Conservation (phyloP, 345 rosid genomes). For the Ceriops decandra region DNA sequence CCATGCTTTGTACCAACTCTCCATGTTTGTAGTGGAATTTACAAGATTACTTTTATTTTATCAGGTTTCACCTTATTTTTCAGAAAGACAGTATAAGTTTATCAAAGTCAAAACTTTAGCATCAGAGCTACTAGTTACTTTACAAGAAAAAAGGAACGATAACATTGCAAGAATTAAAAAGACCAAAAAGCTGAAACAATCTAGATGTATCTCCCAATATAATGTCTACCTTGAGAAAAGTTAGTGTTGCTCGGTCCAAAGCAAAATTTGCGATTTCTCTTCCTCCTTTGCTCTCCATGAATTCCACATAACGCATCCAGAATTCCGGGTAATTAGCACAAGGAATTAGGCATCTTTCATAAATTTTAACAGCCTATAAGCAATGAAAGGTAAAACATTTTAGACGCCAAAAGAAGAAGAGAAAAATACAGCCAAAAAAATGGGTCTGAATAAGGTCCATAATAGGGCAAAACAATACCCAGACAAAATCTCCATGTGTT, state of each 20-base stretch:
- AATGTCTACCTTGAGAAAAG: conserved; percentile 61
- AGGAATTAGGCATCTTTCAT: conserved; percentile 87
- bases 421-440: conserved; percentile 3
- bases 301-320: conserved; percentile 91
- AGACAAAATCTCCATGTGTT: conserved; percentile 72
- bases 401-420: not conserved
- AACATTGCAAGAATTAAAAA: not conserved
- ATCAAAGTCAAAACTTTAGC: not conserved
- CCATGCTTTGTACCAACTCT: not conserved
- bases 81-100: not conserved
- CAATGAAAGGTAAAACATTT: conserved; percentile 2
- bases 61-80: not conserved
- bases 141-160: not conserved
- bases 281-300: conserved; percentile 83
- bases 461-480: conserved; percentile 50
- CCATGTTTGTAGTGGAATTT: not conserved
- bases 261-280: conserved; percentile 85
- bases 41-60: not conserved
- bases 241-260: conserved; percentile 60
- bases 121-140: not conserved
- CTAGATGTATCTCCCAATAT: conserved; percentile 1
- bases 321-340: conserved; percentile 79
- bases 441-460: conserved; percentile 17
- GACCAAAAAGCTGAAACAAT: not conserved
- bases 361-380: conserved; percentile 72